These are phyloP conservation scores for Geranomyces variabilis DNA, from an alignment of 192 early-diverging fungal species.

Conservation along the genomic window DNA sequence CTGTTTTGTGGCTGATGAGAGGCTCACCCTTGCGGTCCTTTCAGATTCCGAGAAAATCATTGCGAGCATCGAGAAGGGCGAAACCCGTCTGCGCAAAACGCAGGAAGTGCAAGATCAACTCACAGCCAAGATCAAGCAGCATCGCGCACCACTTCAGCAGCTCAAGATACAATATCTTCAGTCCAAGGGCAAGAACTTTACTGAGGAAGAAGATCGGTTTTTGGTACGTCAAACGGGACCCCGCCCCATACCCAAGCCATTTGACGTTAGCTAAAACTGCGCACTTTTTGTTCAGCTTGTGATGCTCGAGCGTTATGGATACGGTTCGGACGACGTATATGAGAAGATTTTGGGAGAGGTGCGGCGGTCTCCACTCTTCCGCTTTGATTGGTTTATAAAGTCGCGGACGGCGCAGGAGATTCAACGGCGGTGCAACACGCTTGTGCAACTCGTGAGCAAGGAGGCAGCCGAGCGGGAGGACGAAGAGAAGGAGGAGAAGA, in stretches of 20 bases:
- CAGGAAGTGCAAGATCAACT: constrained; percentile 84
- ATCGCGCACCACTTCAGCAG: constrained; percentile 83
- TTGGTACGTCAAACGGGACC: constrained; percentile 49
- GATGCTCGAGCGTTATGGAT: constrained; percentile 83
- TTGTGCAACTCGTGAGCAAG: constrained; percentile 70
- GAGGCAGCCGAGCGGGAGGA: constrained; percentile 41
- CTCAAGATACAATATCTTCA: constrained; percentile 87
- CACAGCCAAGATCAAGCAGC: constrained; percentile 71
- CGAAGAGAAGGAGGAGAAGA: constrained; percentile 26
- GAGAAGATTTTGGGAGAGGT: constrained; percentile 90
- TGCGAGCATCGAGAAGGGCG: constrained; percentile 86
- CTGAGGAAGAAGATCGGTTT: constrained; percentile 98
- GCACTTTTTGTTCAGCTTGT: constrained; percentile 63
- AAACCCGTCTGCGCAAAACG: constrained; percentile 75
- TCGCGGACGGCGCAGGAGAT: constrained; percentile 87
- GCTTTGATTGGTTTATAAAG: constrained; percentile 99
- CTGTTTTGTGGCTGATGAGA: not conserved
- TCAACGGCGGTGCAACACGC: constrained; percentile 79
- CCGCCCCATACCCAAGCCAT: no score
- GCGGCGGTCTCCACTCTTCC: constrained; percentile 77
- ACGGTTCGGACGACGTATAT: constrained; percentile 89
- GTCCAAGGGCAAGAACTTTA: constrained; percentile 86
- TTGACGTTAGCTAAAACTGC: no score
- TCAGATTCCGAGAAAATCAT: constrained; percentile 83
- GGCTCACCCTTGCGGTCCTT: not conserved